These are phyloP conservation scores for Penicillium paradoxum DNA, from an alignment of 495 filamentous ascomycete genomes.

Conservation along the genomic window DNA sequence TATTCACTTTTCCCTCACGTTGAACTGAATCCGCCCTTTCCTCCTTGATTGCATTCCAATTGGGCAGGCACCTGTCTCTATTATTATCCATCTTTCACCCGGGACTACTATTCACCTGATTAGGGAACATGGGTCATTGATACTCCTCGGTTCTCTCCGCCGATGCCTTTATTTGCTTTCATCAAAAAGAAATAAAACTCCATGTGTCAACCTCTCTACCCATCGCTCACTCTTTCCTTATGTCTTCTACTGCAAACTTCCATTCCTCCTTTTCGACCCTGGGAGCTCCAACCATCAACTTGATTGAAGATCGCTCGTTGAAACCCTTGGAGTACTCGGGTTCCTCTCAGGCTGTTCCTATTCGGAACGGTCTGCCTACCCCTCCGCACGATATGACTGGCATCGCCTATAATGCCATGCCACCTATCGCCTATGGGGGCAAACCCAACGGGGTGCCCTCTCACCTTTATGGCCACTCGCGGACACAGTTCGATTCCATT, in stretches of 20 bases:
- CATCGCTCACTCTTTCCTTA: conserved; percentile 22
- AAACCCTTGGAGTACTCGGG: conserved; percentile 19
- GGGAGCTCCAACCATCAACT: conserved; percentile 27
- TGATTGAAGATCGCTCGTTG: conserved; percentile 12
- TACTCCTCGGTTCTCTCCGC: conserved; percentile 7
- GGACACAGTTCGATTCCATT: conserved; percentile 23
- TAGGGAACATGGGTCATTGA: conserved; percentile 8
- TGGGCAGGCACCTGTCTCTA: conserved; percentile 1
- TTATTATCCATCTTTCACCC: not conserved
- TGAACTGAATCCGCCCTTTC: not conserved
- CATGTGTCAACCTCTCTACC: conserved; percentile 19
- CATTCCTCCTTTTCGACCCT: conserved; percentile 24
- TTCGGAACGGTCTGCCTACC: conserved; percentile 47
- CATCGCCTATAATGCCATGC: conserved; percentile 38
- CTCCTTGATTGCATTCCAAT: conserved; percentile 16
- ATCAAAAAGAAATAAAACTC: conserved; percentile 6
- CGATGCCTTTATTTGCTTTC: conserved; percentile 3
- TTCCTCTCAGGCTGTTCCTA: conserved; percentile 35
- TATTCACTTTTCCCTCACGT: conserved; percentile 13
- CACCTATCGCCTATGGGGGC: conserved; percentile 31
- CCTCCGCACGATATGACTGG: conserved; percentile 50
- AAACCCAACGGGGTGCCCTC: conserved; percentile 27
- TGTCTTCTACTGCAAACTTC: conserved; percentile 33
- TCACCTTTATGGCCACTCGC: conserved; percentile 26
- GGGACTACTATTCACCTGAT: not conserved